Percentiles rank a stretch among this genome's conserved stretches.
phyloP scores from a whole-genome alignment of 441 rosid species.

The Breynia disticha region DNA sequence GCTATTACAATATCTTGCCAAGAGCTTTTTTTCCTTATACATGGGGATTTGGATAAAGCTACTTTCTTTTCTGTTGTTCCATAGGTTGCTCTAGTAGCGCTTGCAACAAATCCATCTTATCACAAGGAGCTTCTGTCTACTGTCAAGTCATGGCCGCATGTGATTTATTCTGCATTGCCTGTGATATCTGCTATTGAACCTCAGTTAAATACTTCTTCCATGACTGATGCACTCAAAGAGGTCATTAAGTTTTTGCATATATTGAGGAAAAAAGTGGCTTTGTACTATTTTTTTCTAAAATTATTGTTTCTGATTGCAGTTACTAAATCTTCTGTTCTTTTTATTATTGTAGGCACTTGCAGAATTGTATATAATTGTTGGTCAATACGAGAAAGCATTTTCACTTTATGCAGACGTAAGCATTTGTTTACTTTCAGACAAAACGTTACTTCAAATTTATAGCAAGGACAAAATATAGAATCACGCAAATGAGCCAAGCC shows the following conservation, averaged over 20 bases:
- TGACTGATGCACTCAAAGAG: slow-evolving; percentile 97
- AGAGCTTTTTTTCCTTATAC: too few species aligned
- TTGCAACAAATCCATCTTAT: slow-evolving; percentile 81
- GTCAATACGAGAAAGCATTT: slow-evolving; percentile 87
- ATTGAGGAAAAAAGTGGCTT: too few species aligned
- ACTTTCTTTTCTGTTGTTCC: slow-evolving; percentile 15
- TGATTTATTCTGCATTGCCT: slow-evolving; percentile 73
- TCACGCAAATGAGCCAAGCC: too few species aligned
- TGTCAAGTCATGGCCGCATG: slow-evolving; percentile 91
- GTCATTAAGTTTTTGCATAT: slow-evolving; percentile 36
- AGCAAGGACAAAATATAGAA: too few species aligned
- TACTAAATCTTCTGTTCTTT: not conserved
- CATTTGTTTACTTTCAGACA: slow-evolving; percentile 14
- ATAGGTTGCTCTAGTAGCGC: slow-evolving; percentile 95
- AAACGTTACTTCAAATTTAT: slow-evolving; percentile 7
- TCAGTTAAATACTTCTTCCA: slow-evolving; percentile 87
- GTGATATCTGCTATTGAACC: slow-evolving; percentile 96
- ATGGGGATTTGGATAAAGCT: slow-evolving; percentile 2
- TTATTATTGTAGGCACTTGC: slow-evolving; percentile 61
- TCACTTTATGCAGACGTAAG: slow-evolving; percentile 96
- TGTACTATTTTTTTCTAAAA: slow-evolving; percentile 16
- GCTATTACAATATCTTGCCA: too few species aligned
- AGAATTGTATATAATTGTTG: slow-evolving; percentile 80
- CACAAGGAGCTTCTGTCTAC: slow-evolving; percentile 83
- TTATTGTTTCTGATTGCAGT: slow-evolving; percentile 16